A percentile compares a stretch with the other conserved stretches of the same genome.
Evolutionary conservation across 108 stramenopile species (phyloP).

Genomic region (Skeletonema potamos): DNA sequence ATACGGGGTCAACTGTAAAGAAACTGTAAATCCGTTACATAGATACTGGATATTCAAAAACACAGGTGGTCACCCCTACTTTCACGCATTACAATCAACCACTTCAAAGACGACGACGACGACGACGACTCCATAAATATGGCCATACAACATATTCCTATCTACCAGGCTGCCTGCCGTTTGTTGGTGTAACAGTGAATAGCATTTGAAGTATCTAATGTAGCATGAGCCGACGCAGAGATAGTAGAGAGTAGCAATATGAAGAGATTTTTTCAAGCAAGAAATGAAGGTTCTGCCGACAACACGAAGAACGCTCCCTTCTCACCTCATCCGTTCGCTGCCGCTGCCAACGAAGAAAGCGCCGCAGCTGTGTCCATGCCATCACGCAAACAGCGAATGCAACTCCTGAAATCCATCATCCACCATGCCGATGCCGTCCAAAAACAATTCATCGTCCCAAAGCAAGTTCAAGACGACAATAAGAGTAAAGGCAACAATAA

Average conservation of each 20-base stretch:
- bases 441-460: slow-evolving; percentile 22
- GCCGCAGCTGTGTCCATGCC: slow-evolving; percentile 11
- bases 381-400: slow-evolving; percentile 41
- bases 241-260: background rate
- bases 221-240: no score
- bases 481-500: background rate
- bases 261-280: background rate
- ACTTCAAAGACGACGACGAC: no score
- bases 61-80: no score
- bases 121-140: no score
- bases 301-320: background rate
- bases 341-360: no score
- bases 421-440: slow-evolving; percentile 46
- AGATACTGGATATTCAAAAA: no score
- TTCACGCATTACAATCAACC: no score
- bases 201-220: background rate
- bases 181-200: background rate
- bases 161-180: no score
- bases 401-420: slow-evolving; percentile 37
- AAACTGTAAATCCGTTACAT: no score
- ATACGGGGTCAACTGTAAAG: no score
- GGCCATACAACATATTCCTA: no score
- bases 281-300: background rate
- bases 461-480: background rate
- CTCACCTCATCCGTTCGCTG: background rate